These are phyloP conservation scores for Amborella trichopoda DNA, from an alignment of 164 flowering plant genomes.

Conservation along the genomic window DNA sequence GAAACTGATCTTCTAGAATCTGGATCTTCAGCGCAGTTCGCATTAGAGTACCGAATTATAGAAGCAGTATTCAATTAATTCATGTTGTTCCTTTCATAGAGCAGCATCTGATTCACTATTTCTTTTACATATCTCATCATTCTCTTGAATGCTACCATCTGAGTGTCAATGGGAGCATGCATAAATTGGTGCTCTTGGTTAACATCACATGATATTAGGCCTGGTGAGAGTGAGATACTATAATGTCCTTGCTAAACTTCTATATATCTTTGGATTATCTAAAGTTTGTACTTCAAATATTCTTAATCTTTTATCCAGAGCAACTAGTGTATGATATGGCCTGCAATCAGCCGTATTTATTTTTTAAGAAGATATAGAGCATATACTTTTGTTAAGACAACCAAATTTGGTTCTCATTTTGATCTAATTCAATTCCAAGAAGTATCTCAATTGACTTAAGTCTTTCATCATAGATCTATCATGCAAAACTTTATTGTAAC, in stretches of 20 bases:
- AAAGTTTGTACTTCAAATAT: not conserved
- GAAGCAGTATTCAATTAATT: not conserved
- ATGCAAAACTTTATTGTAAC: not conserved
- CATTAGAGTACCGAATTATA: not conserved
- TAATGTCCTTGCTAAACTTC: not conserved
- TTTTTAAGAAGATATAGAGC: not conserved
- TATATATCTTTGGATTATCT: not conserved
- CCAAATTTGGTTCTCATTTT: too few species aligned
- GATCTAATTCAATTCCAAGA: not conserved
- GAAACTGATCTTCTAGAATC: not conserved
- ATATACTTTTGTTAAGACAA: not conserved
- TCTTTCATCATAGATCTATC: not conserved
- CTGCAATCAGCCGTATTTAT: not conserved
- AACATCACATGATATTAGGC: not conserved
- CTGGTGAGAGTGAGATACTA: not conserved
- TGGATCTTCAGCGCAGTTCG: not conserved
- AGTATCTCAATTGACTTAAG: not conserved
- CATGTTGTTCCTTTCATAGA: not conserved
- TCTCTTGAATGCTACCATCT: not conserved
- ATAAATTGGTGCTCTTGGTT: not conserved
- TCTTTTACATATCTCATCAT: not conserved
- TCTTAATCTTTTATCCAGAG: not conserved
- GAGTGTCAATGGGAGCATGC: constrained; percentile 1
- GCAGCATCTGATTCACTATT: not conserved
- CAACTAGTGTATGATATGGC: not conserved